A percentile compares a stretch with the other conserved stretches of the same genome.
These are phyloP conservation scores for Colletotrichum melonis DNA, from an alignment of 2,329 filamentous ascomycete genomes.

Conservation along the genomic window DNA sequence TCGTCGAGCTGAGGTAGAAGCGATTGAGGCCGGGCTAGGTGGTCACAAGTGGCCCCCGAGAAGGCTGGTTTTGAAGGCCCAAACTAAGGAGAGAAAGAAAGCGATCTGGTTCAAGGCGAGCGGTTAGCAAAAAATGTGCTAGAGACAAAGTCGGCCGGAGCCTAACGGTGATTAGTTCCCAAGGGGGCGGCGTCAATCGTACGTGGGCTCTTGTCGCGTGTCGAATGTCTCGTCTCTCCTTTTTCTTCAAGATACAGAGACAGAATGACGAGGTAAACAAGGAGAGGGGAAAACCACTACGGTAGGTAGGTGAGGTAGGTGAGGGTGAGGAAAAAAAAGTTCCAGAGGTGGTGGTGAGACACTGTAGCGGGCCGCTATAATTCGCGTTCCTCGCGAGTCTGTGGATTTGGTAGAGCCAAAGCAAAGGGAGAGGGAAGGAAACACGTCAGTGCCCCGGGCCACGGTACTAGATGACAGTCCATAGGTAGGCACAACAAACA, in stretches of 20 bases:
- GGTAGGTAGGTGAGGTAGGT: not conserved
- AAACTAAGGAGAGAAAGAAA: not conserved
- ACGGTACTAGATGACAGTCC: not conserved
- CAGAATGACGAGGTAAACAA: not conserved
- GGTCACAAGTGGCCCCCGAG: not conserved
- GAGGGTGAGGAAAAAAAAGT: not conserved
- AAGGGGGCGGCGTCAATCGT: conserved; percentile 12
- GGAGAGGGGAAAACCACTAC: not conserved
- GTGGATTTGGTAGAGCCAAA: not conserved
- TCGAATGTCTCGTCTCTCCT: conserved; percentile 3
- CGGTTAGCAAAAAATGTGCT: conserved; percentile 18
- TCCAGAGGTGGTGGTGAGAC: conserved; percentile 11
- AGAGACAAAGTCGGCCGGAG: not conserved
- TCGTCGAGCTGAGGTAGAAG: conserved; percentile 1
- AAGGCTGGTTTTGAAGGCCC: not conserved
- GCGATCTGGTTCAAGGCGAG: conserved; percentile 5
- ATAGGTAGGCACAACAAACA: not conserved
- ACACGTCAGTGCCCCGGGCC: conserved; percentile 1
- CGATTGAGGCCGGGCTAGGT: not conserved
- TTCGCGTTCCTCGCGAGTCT: conserved; percentile 6
- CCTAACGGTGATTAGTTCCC: conserved; percentile 29
- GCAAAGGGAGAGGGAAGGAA: not conserved
- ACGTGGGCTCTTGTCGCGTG: conserved; percentile 15
- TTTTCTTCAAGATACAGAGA: conserved; percentile 26
- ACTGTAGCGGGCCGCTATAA: conserved; percentile 13